Evolutionary conservation across 2,329 filamentous ascomycete genomes (phyloP).

Genomic region (Monosporascus sp.): DNA sequence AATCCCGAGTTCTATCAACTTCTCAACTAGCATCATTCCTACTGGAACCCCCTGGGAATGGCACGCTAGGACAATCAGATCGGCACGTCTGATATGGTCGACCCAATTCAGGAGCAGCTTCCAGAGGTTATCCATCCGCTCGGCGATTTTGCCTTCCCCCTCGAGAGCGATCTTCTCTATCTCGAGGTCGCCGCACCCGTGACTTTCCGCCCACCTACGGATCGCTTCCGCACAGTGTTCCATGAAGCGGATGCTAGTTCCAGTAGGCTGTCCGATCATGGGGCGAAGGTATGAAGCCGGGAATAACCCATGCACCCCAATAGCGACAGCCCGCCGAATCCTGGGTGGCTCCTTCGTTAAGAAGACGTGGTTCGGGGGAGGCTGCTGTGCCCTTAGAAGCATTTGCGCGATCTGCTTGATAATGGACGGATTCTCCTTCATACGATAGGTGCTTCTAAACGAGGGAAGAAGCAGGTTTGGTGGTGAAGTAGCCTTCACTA

Average conservation of each 20-base stretch:
- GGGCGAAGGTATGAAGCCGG: slow-evolving; percentile 82
- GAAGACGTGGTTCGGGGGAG: slow-evolving; percentile 64
- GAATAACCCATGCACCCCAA: slow-evolving; percentile 92
- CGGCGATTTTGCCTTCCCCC: slow-evolving; percentile 86
- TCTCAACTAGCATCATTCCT: slow-evolving; percentile 84
- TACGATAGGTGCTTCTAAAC: slow-evolving; percentile 62
- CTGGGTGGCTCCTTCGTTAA: slow-evolving; percentile 62
- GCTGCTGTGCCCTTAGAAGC: slow-evolving; percentile 50
- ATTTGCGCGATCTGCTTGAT: slow-evolving; percentile 60
- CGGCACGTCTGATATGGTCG: slow-evolving; percentile 78
- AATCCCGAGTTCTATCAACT: slow-evolving; percentile 85
- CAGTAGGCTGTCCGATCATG: slow-evolving; percentile 90
- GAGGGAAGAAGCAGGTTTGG: slow-evolving; percentile 65
- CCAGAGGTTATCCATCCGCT: slow-evolving; percentile 89
- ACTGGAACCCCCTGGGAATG: slow-evolving; percentile 97
- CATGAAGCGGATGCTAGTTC: slow-evolving; percentile 90
- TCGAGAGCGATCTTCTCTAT: slow-evolving; percentile 94
- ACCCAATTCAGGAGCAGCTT: slow-evolving; percentile 93
- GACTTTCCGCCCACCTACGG: slow-evolving; percentile 69
- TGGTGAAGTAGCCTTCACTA: slow-evolving; percentile 29
- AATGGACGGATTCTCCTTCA: slow-evolving; percentile 64
- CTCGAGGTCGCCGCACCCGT: slow-evolving; percentile 69
- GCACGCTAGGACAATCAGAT: slow-evolving; percentile 87
- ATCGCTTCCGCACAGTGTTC: slow-evolving; percentile 82
- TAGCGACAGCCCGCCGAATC: slow-evolving; percentile 82